Evolutionary conservation across 2,329 filamentous ascomycete genomes (phyloP).

Genomic region (Trichocomaceae sp.): DNA sequence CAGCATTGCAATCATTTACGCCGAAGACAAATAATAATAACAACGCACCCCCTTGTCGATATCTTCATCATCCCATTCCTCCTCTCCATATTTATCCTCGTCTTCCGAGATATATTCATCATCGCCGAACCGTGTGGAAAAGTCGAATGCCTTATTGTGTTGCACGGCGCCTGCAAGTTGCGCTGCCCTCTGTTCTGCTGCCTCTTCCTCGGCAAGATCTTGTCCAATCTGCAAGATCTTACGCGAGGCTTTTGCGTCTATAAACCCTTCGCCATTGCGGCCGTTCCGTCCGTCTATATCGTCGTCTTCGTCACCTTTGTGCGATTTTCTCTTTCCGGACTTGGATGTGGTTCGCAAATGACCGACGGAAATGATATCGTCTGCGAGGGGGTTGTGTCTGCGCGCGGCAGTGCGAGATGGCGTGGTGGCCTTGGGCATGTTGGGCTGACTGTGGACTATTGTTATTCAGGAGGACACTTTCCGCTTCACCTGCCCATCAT

Average conservation of each 20-base stretch:
- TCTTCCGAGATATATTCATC: constrained; percentile 43
- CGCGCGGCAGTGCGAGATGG: constrained; percentile 51
- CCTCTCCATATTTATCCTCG: constrained; percentile 49
- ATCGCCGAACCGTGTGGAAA: constrained; percentile 63
- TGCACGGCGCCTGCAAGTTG: constrained; percentile 31
- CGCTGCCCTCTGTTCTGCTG: constrained; percentile 40
- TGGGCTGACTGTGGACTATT: constrained; percentile 9
- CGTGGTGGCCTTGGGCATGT: constrained; percentile 73
- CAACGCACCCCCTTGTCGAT: constrained; percentile 40
- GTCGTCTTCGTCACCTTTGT: constrained; percentile 51
- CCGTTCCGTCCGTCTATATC: not conserved
- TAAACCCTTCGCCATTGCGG: constrained; percentile 53
- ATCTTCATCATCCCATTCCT: constrained; percentile 72
- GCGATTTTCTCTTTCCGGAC: constrained; percentile 60
- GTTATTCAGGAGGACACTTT: not conserved
- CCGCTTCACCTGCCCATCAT: not conserved
- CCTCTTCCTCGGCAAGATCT: constrained; percentile 78
- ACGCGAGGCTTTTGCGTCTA: constrained; percentile 80
- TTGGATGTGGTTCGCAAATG: constrained; percentile 65
- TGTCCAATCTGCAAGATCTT: constrained; percentile 87
- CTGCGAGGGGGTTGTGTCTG: constrained; percentile 84
- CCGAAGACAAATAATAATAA: not conserved
- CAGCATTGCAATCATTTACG: not conserved
- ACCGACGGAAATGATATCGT: constrained; percentile 69
- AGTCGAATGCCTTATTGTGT: constrained; percentile 65